A percentile compares a stretch with the other conserved stretches of the same genome.
These are phyloP conservation scores for Leccinum disarticulatum DNA, from an alignment of 768 basidiomycete genomes.

Conservation along the genomic window DNA sequence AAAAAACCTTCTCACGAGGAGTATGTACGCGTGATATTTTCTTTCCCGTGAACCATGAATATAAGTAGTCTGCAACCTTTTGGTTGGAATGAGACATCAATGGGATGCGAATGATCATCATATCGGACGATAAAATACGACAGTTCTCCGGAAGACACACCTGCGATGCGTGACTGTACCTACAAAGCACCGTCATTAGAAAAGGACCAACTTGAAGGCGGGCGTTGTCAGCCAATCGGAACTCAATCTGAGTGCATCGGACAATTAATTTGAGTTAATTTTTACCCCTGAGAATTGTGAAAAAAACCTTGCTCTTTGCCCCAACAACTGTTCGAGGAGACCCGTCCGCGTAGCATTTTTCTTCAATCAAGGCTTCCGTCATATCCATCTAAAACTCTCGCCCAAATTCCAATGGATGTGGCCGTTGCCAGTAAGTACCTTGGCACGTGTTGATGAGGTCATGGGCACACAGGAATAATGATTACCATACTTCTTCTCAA, in stretches of 20 bases:
- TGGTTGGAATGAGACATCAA: background rate
- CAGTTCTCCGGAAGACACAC: background rate
- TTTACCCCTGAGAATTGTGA: too few relatives aligned
- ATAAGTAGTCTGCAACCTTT: background rate
- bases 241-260: too few relatives aligned
- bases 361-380: background rate
- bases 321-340: background rate
- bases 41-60: background rate
- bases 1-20: background rate
- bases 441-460: conserved; percentile 9
- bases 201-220: background rate
- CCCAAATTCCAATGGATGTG: background rate
- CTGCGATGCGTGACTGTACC: background rate
- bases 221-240: background rate
- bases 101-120: background rate
- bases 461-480: background rate
- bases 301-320: too few relatives aligned
- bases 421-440: background rate
- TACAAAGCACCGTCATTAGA: background rate
- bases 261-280: too few relatives aligned
- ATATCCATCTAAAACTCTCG: background rate
- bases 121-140: background rate
- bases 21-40: background rate
- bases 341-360: background rate
- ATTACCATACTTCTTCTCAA: background rate